Conservation (phyloP, 2,329 filamentous ascomycete species). For the Penicillium polonicum region DNA sequence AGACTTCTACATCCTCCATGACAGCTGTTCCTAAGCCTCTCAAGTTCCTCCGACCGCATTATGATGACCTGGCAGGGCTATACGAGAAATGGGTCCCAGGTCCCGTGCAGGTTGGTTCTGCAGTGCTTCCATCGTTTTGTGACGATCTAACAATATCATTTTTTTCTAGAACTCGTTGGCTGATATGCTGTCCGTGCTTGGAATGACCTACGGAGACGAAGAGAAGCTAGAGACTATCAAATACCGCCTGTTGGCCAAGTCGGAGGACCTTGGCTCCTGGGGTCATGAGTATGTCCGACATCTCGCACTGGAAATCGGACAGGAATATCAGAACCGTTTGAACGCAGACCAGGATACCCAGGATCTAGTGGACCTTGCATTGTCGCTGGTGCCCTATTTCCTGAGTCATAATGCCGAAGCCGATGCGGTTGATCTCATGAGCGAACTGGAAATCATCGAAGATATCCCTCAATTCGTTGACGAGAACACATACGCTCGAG, state of each 20-base stretch:
- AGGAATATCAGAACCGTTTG: conserved; percentile 86
- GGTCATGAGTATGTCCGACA: conserved; percentile 98
- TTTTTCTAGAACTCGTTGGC: conserved; percentile 67
- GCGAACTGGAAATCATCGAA: conserved; percentile 96
- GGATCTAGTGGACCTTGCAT: conserved; percentile 80
- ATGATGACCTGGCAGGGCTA: conserved; percentile 79
- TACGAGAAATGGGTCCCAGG: conserved; percentile 87
- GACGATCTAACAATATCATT: conserved; percentile 9
- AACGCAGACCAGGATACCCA: conserved; percentile 79
- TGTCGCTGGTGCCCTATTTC: conserved; percentile 88
- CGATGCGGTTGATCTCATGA: conserved; percentile 94
- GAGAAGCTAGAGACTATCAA: conserved; percentile 94
- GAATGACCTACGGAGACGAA: conserved; percentile 98
- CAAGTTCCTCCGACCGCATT: conserved; percentile 96
- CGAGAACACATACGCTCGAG: conserved; percentile 86
- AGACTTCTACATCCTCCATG: conserved; percentile 99
- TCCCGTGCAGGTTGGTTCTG: conserved; percentile 70
- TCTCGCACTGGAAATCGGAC: conserved; percentile 89
- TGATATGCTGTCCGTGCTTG: conserved; percentile 93
- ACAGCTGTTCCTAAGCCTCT: conserved; percentile 97
- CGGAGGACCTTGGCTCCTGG: conserved; percentile 93
- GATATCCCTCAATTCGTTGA: conserved; percentile 85
- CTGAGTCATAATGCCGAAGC: conserved; percentile 97
- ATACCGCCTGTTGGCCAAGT: conserved; percentile 85
- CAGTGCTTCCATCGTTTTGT: not conserved